phyloP scores from a whole-genome alignment of 1,284 basidiomycete species.

The Trichosporon asahii region DNA sequence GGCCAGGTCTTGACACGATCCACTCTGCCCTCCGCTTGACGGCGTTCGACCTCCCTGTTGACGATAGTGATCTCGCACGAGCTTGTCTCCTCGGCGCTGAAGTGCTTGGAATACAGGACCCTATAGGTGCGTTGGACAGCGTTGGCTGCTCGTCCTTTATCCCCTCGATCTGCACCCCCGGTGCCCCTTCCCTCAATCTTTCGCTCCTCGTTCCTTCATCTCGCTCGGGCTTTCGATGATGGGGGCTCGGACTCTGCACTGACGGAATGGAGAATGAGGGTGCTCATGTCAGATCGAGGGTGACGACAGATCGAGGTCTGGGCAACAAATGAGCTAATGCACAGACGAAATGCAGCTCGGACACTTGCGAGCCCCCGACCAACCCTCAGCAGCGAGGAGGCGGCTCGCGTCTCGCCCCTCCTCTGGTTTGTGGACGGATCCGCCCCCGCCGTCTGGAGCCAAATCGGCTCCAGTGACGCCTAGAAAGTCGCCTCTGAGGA shows the following conservation, averaged over 20 bases:
- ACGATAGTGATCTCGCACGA: neutral
- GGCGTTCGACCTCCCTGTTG: slow-evolving; percentile 5
- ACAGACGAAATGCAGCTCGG: slow-evolving; percentile 8
- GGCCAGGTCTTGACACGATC: neutral
- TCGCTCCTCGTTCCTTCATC: neutral
- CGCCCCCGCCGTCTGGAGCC: neutral
- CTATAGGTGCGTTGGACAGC: neutral
- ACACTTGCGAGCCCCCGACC: neutral
- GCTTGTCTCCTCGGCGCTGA: slow-evolving; percentile 3
- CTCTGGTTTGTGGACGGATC: neutral
- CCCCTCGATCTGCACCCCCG: neutral
- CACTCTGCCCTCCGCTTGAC: neutral
- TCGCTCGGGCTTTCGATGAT: neutral
- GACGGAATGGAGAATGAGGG: neutral
- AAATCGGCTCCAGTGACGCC: neutral
- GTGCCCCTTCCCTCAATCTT: too few species aligned
- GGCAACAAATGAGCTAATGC: neutral
- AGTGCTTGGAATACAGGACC: slow-evolving; percentile 7
- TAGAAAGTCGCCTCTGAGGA: neutral
- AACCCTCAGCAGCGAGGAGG: neutral
- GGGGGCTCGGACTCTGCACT: neutral
- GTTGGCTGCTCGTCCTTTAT: neutral
- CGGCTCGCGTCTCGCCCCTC: neutral
- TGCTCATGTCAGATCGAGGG: neutral
- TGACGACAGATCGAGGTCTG: too few species aligned